Evolutionary conservation across 208 protist genomes (phyloP).

Genomic region (Endotrypanum monterogeii): DNA sequence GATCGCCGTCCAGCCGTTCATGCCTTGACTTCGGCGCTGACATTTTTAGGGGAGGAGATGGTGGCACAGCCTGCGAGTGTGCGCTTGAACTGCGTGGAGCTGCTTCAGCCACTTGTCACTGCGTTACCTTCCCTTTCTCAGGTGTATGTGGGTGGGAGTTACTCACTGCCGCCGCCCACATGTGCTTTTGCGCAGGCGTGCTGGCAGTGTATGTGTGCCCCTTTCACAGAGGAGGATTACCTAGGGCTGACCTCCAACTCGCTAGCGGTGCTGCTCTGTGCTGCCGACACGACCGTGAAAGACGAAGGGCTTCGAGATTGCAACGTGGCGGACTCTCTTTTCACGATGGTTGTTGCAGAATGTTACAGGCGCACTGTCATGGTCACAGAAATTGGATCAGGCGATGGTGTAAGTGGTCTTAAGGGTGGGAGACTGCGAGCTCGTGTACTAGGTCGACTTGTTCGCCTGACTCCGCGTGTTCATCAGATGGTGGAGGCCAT

Average conservation of each 20-base stretch:
- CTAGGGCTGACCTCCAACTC: slow-evolving; percentile 23
- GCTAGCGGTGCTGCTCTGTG: slow-evolving; percentile 21
- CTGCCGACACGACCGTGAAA: slow-evolving; percentile 1
- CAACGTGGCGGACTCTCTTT: not conserved
- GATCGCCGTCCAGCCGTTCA: slow-evolving; percentile 27
- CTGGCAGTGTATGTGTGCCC: slow-evolving; percentile 33
- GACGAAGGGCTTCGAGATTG: not conserved
- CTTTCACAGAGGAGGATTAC: slow-evolving; percentile 18
- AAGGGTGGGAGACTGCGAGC: slow-evolving; percentile 20
- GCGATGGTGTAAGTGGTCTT: slow-evolving; percentile 16
- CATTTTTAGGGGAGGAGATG: slow-evolving; percentile 16
- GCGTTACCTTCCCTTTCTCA: slow-evolving; percentile 14
- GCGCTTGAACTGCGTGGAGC: slow-evolving; percentile 7
- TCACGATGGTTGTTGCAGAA: slow-evolving; percentile 17
- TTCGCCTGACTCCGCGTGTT: slow-evolving; percentile 36
- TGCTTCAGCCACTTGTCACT: slow-evolving; percentile 12
- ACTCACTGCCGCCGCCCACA: not conserved
- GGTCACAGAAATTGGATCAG: slow-evolving; percentile 4
- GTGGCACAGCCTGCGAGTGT: not conserved
- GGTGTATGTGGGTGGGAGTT: not conserved
- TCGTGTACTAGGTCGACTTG: slow-evolving; percentile 35
- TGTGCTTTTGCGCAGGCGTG: slow-evolving; percentile 20
- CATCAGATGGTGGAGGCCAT: slow-evolving; percentile 7
- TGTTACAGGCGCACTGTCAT: slow-evolving; percentile 23
- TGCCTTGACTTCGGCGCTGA: slow-evolving; percentile 27